Base-by-base conservation (phyloP, 2,329 filamentous ascomycete genomes). In the Pseudocercospora crystallina region DNA sequence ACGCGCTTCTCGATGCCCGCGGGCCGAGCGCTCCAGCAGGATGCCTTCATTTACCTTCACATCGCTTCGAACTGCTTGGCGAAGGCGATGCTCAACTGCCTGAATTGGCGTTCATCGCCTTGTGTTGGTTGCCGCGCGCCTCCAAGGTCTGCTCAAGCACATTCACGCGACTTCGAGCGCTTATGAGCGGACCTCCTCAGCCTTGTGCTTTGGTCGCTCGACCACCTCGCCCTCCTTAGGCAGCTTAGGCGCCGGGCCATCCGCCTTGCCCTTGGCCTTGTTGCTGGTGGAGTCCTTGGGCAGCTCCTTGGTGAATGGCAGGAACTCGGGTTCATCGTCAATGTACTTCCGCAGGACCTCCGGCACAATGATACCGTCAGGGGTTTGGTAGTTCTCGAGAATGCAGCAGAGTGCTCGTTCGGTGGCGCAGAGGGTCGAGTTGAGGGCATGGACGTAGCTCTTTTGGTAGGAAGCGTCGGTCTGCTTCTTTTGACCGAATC, bases 351-450 rank as follows among this genome's bases (percentile, higher is more conserved):
- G 83, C 53, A 96, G 80, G 39, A 86, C 85, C 71, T 91, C 86
- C 0, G 91, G 91, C 31, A 96, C 86, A 50, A 81, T 80, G 62
- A 95, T 79, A 57, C 90, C 89, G 61, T 92, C 87, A 65, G 90
- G 85, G 0, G 86, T 94, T 77, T 99, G 94, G 73, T 92, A 97
- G 75, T 97, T 99, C 75, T 99, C 94, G 34, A 99, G 81, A 37
- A 99, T 79, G 69, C 92, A 96, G 80, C 94, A 97, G 43, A 97
- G 79, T 0, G 92, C 90, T 68, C 92, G 82, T 68, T 95, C 91
- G 1, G 92, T 96, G 13, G 92, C 92, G 71, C 87, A 92, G 34
- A 96, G 78, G 14, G 88, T 96, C 56, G 88, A 87, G 75, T 96
- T 96, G 54, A 96, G 78, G 35, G 88, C 89, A 73, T 99, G 94